phyloP scores from a whole-genome alignment of 306 rosid genomes.

The Gleditsia sinensis region DNA sequence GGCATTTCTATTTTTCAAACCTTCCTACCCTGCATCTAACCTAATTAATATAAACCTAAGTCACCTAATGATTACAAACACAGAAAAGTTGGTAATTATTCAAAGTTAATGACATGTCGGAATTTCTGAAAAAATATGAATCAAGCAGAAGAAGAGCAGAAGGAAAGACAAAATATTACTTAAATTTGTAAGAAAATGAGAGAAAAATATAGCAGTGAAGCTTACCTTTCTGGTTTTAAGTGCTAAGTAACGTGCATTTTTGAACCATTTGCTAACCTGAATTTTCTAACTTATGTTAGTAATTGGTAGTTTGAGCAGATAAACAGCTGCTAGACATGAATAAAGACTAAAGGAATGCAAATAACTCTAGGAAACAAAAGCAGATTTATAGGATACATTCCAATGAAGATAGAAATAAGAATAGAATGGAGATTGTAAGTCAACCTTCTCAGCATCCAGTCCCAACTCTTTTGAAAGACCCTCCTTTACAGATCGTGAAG shows the following conservation, averaged over 20 bases:
- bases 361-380: not conserved
- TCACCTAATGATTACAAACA: not conserved
- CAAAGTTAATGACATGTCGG: not conserved
- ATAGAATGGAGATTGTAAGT: slow-evolving; percentile 5
- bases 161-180: not conserved
- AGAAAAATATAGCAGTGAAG: slow-evolving; percentile 1
- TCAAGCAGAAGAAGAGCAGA: not conserved
- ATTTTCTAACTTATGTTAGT: slow-evolving; percentile 33
- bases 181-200: not conserved
- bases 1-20: not conserved
- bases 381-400: not conserved
- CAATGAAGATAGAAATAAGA: slow-evolving; percentile 16
- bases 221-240: slow-evolving; percentile 76
- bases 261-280: slow-evolving; percentile 97
- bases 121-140: slow-evolving; percentile 3
- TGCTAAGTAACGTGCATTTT: slow-evolving; percentile 86
- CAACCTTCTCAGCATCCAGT: slow-evolving; percentile 77
- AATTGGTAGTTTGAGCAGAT: slow-evolving; percentile 19
- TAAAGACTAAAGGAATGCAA: slow-evolving; percentile 16
- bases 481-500: slow-evolving; percentile 70
- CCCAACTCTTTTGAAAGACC: slow-evolving; percentile 79
- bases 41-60: not conserved
- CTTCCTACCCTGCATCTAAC: not conserved
- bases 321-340: slow-evolving; percentile 5
- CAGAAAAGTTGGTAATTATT: not conserved